These are phyloP conservation scores for Trichothecium sympodiale DNA, from an alignment of 2,329 filamentous ascomycete genomes.

Conservation along the genomic window DNA sequence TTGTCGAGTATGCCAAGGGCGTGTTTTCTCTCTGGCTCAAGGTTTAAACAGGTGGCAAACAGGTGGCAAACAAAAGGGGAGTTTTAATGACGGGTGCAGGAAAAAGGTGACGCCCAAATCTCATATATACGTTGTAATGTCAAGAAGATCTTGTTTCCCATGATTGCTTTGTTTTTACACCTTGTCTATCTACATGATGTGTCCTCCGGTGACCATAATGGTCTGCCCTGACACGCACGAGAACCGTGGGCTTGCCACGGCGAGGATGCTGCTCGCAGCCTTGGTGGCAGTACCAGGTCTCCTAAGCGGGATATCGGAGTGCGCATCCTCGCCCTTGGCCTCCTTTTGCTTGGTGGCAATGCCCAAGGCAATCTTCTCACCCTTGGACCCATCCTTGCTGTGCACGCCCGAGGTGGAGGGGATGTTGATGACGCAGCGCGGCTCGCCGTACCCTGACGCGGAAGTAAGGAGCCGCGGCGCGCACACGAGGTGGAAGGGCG, in stretches of 20 bases:
- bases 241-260: slow-evolving; percentile 71
- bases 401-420: slow-evolving; percentile 71
- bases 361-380: slow-evolving; percentile 62
- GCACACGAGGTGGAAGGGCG: slow-evolving; percentile 78
- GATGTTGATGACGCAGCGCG: slow-evolving; percentile 73
- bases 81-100: neutral
- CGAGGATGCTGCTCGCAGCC: slow-evolving; percentile 67
- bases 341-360: slow-evolving; percentile 57
- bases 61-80: no score
- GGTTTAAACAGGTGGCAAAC: slow-evolving; percentile 37
- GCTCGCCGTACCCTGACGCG: slow-evolving; percentile 66
- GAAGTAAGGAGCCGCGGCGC: slow-evolving; percentile 21
- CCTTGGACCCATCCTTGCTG: slow-evolving; percentile 73
- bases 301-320: slow-evolving; percentile 66
- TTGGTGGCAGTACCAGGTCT: slow-evolving; percentile 69
- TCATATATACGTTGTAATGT: neutral
- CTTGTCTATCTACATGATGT: slow-evolving; percentile 36
- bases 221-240: slow-evolving; percentile 82
- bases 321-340: slow-evolving; percentile 26
- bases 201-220: slow-evolving; percentile 73
- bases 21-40: slow-evolving; percentile 69
- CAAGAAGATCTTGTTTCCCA: neutral
- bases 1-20: slow-evolving; percentile 90
- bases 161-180: no score
- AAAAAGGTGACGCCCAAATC: neutral